Evolutionary conservation across 495 filamentous ascomycete species (phyloP), one percentile per base, ranked within the genome.

Genomic region (Podospora pseudopauciseta): DNA sequence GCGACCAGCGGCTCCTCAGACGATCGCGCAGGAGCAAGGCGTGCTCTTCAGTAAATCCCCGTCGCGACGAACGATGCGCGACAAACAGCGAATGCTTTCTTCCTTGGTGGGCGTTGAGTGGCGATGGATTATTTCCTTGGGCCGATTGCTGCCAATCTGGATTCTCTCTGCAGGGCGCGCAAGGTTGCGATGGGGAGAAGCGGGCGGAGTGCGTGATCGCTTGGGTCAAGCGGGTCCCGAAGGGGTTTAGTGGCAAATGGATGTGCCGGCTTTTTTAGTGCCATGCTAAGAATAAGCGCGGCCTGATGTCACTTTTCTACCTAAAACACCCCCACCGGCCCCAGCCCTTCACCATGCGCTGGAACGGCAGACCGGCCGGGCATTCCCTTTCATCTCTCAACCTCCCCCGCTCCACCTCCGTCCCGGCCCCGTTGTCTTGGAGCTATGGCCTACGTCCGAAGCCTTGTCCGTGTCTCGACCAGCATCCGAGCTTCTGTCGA

Each of bases 101-200:
- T 32, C 18, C 32, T 16, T 49, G 6, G 13, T 30, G 26, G 59
- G 27, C 32, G 28, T 26, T 30, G 28, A 57, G 19, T 55, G 39
- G 62, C 65, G 67, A 70, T 70, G 64, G 65, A 73, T 71, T 67
- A 58, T 58, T 58, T 58, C 66, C 64, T 69, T 71, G 60, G 71
- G 64, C 73, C 63, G 68, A 59, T 49, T 57, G 9, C 39, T 49
- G 60, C 26, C n/a, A 58, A 58, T 58, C 55, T 67, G 44, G 64
- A 60, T 53, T 61, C 71, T 71, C 32, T 61, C 71, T 71, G 71
- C 70, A 71, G 73, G 73, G 69, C 64, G 73, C 69, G 64, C 71
- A 76, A 76, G 75, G 75, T 75, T 73, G 73, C 73, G 73, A 75
- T 75, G 73, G 69, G 9, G 65, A 70, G 70, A 69, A 69, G 70